These are phyloP conservation scores for Pseudogymnoascus sp. DNA, from an alignment of 2,329 filamentous ascomycete species.

Conservation along the genomic window DNA sequence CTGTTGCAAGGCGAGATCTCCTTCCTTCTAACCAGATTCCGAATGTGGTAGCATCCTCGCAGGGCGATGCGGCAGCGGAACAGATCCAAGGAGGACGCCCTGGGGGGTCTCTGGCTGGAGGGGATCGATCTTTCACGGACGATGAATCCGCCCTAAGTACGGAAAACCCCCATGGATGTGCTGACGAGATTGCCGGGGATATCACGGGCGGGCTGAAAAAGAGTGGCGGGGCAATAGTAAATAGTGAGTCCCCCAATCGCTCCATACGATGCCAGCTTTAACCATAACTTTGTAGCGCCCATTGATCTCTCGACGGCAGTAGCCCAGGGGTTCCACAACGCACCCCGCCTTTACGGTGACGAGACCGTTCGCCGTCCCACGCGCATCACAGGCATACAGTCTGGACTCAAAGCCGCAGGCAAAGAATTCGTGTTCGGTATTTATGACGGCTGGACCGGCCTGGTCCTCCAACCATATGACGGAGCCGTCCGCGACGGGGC, in stretches of 20 bases:
- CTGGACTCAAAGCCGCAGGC: conserved; percentile 53
- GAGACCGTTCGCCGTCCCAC: conserved; percentile 57
- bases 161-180: conserved; percentile 19
- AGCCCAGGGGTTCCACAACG: conserved; percentile 64
- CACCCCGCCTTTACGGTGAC: conserved; percentile 62
- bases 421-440: conserved; percentile 56
- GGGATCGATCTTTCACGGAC: not conserved
- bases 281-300: conserved; percentile 34
- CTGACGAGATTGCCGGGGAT: conserved; percentile 22
- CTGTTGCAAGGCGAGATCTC: not conserved
- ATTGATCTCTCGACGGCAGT: conserved; percentile 54
- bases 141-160: conserved; percentile 16
- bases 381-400: conserved; percentile 57
- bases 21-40: not conserved
- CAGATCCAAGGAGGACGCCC: not conserved
- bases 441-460: conserved; percentile 57
- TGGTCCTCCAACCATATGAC: conserved; percentile 51
- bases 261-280: not conserved
- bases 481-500: conserved; percentile 49
- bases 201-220: conserved; percentile 16
- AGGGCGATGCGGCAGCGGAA: not conserved
- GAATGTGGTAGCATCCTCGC: not conserved
- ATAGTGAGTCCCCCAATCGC: not conserved
- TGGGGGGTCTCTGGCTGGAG: not conserved
- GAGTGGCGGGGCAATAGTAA: conserved; percentile 2